These are phyloP conservation scores for Trichoderma breve DNA, from an alignment of 2,329 filamentous ascomycete genomes.

Conservation along the genomic window DNA sequence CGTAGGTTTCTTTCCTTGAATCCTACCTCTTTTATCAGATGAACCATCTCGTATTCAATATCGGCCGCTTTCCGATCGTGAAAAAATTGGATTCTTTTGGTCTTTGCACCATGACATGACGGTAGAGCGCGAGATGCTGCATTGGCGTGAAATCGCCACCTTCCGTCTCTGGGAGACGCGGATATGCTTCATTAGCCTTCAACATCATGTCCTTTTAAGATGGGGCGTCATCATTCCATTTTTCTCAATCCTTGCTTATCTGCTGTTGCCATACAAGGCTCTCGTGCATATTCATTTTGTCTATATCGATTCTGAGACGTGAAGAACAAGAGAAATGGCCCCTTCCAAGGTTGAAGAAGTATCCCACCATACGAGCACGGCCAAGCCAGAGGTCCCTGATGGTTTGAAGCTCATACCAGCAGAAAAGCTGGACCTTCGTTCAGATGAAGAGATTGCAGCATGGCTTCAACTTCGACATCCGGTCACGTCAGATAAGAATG, in stretches of 20 bases:
- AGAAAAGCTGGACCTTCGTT: slow-evolving; percentile 28
- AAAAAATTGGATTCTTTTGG: not conserved
- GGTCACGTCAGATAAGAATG: slow-evolving; percentile 39
- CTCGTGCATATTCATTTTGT: not conserved
- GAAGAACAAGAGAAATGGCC: not conserved
- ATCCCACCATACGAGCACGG: not conserved
- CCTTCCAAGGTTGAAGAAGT: not conserved
- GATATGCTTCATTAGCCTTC: not conserved
- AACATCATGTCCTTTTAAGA: not conserved
- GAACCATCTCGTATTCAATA: not conserved
- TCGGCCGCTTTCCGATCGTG: not conserved
- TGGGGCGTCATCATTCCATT: not conserved
- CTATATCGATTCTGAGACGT: not conserved
- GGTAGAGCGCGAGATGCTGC: not conserved
- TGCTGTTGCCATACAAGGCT: not conserved
- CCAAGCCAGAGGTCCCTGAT: not conserved
- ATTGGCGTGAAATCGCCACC: not conserved
- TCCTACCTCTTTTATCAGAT: not conserved
- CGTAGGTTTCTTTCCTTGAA: not conserved
- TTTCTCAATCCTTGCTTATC: not conserved
- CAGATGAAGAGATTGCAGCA: slow-evolving; percentile 33
- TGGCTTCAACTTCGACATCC: slow-evolving; percentile 32
- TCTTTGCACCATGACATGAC: not conserved
- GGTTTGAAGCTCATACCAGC: slow-evolving; percentile 8
- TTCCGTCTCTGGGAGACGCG: not conserved